Base-by-base conservation (phyloP, 2,329 filamentous ascomycete species). In the Reticulascus tulasneorum region DNA sequence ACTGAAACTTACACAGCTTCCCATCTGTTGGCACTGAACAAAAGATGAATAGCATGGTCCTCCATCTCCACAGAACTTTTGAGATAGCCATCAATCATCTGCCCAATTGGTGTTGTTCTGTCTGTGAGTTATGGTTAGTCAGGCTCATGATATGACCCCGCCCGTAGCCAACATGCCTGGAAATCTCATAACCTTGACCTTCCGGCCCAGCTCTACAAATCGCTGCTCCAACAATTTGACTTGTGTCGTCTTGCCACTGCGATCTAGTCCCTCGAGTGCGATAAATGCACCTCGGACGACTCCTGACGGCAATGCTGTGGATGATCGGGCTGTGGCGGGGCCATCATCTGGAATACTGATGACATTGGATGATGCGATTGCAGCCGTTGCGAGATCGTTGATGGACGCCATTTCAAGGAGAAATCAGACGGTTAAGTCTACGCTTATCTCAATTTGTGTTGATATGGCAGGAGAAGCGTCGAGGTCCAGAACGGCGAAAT, bases 11-110 rank as follows among this genome's bases (percentile, higher is more conserved):
- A 76, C 67, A 63, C 71, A 35, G 73, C 69, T 47, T 95, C 90
- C 90, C 90, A 95, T 30, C 90, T 75, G 58, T 96, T 96, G 9
- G 90, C 88, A 40, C 84, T 88, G 62, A 95, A 95, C 15, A 95
- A 73, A 2, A 95, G 73, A 59, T 96, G 90, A 49, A 95, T 91
- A 5, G 83, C 84, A 54, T 94, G 88, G 58, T 95, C 89, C 43
- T 93, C 86, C 59, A 90, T 78, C 39, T 86, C 75, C 17, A 76
- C 69, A 37, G 84, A 62, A 40, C 82, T 82, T 46, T 78, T 82
- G 45, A 96, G 74, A 56, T 95, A 96, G 29, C 68, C 66, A 58
- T 94, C 82, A 57, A 96, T 95, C 75, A 94, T 84, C 51, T 86
- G 77, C 1, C 90, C 90, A 49, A 91, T 94, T 1, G 84, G 76